phyloP scores from a whole-genome alignment of 345 rosid genomes.

The Populus simonii region DNA sequence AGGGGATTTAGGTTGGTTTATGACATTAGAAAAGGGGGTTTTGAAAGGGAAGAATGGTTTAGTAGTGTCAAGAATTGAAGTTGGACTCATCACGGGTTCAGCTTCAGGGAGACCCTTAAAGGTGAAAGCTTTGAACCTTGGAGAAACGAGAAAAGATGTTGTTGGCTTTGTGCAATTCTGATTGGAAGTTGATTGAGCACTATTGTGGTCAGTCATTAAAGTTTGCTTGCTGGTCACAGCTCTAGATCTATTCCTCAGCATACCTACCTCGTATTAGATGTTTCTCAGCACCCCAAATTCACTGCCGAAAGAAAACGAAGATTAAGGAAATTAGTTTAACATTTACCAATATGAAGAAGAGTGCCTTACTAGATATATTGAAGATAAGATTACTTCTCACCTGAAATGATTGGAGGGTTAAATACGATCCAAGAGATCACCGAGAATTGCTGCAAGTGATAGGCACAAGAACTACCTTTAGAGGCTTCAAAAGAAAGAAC shows the following conservation, averaged over 20 bases:
- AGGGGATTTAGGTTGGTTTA: constrained; percentile 34
- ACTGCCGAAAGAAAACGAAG: background rate
- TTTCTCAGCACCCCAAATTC: background rate
- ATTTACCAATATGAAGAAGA: background rate
- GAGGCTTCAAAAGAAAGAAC: background rate
- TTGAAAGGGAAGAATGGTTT: constrained; percentile 41
- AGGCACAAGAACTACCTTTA: background rate
- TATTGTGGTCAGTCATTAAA: constrained; percentile 57
- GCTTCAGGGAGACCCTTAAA: constrained; percentile 40
- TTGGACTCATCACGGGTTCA: constrained; percentile 52
- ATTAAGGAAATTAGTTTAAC: background rate
- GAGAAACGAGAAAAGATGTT: constrained; percentile 46
- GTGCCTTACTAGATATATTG: no score
- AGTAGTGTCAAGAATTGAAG: constrained; percentile 54
- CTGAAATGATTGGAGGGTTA: constrained; percentile 5
- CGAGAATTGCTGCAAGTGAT: constrained; percentile 6
- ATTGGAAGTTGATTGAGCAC: constrained; percentile 31
- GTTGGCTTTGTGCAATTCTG: constrained; percentile 26
- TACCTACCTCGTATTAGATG: constrained; percentile 10
- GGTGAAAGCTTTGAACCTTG: constrained; percentile 52
- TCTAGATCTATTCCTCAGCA: constrained; percentile 53
- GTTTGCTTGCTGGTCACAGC: constrained; percentile 54
- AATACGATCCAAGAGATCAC: background rate
- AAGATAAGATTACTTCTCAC: constrained; percentile 16
- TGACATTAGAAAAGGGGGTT: constrained; percentile 29